Evolutionary conservation across 345 rosid species (phyloP), one percentile per base, ranked within the genome.

Genomic region (Lenwebbia sp.): DNA sequence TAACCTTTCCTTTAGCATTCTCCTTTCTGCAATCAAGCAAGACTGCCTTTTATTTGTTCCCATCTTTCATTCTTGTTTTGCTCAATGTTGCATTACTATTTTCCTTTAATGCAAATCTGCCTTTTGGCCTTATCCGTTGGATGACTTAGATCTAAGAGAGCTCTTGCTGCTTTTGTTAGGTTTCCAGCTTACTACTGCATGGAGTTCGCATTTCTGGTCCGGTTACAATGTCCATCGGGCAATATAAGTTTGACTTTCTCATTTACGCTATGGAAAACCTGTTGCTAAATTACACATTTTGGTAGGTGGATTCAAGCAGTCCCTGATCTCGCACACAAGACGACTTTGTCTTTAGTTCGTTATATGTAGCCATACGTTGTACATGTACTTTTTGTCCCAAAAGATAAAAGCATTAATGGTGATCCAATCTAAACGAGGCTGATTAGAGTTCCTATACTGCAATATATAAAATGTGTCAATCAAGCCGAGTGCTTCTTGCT

Each of bases 141-240:
- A 30, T 49, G 14, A 15, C 10, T 65, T 65, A 30, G 41, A 65
- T 30, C 44, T 65, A 65, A 65, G 76, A 33, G 7, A 65, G 76
- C 76, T 65, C 10, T 30, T 65, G 23, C 41, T 65, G 40, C 76
- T 65, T 3, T 65, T 54, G 70, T 53, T n/a, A 94, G 94, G 96
- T 88, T 91, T 89, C 96, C 96, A 25, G 88, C 90, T 40, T 93
- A 91, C 83, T 89, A 91, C 85, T 92, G 92, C 82, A 85, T 87
- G 89, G 93, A 94, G 93, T 90, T 93, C 85, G 93, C 96, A 86
- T 94, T 94, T 90, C 94, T 94, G 85, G 94, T 94, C 84, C 93
- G 96, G 94, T 92, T 94, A 53, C 96, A 93, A 85, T 92, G 91
- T 86, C 94, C 96, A 47, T 87, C 93, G 26, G 54, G 87, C 57